Conservation (phyloP, 352 stramenopile genomes). For the Phytophthora kernoviae region DNA sequence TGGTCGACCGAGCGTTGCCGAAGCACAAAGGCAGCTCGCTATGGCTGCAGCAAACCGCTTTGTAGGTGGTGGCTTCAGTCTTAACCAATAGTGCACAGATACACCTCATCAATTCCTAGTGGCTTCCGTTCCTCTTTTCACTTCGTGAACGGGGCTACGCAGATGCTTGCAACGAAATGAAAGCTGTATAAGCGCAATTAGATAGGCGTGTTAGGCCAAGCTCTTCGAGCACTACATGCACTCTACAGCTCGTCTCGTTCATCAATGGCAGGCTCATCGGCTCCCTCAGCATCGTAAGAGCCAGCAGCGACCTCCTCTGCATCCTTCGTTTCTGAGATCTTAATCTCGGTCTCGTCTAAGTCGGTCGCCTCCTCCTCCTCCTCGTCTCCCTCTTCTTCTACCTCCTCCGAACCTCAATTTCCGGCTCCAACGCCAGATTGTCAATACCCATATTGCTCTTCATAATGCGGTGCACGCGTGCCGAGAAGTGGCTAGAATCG, state of each 20-base stretch:
- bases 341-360: constrained; percentile 78
- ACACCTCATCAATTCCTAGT: constrained; percentile 10
- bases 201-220: constrained; percentile 11
- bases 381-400: constrained; percentile 53
- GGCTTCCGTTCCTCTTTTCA: not conserved
- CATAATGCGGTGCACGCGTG: constrained; percentile 94
- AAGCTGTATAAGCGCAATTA: constrained; percentile 16
- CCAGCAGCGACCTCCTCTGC: constrained; percentile 29
- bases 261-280: constrained; percentile 24
- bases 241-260: constrained; percentile 81
- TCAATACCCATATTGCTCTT: constrained; percentile 93
- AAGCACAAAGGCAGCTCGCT: constrained; percentile 86
- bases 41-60: constrained; percentile 89
- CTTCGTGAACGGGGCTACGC: not conserved
- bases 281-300: constrained; percentile 28
- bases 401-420: constrained; percentile 94
- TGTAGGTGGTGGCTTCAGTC: constrained; percentile 93
- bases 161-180: constrained; percentile 18
- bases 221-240: not conserved
- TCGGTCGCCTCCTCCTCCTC: constrained; percentile 31
- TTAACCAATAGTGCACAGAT: constrained; percentile 78
- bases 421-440: constrained; percentile 91
- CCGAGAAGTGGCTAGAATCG: constrained; percentile 93
- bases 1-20: constrained; percentile 52
- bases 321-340: constrained; percentile 75